Evolutionary conservation across 169 alveolate species (phyloP), one percentile per base, ranked within the genome.

Genomic region (Sarcocystis neurona): DNA sequence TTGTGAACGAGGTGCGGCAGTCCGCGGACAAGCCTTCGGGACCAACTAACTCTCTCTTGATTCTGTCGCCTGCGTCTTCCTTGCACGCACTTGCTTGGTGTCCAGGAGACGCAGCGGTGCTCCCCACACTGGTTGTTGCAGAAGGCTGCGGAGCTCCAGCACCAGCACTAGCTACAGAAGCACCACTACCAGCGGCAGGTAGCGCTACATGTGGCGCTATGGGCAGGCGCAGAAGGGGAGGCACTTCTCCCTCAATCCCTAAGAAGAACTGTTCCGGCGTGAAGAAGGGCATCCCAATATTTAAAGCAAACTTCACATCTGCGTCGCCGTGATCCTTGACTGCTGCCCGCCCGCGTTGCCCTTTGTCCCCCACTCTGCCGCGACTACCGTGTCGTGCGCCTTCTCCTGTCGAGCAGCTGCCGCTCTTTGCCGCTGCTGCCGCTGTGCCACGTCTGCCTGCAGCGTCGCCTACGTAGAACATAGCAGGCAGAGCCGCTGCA

Each of bases 221-320:
- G n/a, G n/a, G n/a, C n/a, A n/a, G n/a, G n/a, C n/a, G n/a, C n/a
- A 72, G 1, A 30, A 88, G 88, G 0, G 48, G 88, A 6, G 88
- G 91, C 6, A 88, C 46, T 0, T 60, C 66, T 23, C 60, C 39
- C 10, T 60, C 72, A 1, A 20, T 0, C 23, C 41, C 53, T 4
- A 79, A 34, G 32, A 89, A 89, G 46, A 89, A 89, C 39, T 89
- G 84, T 60, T 89, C 92, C 20, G 92, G 92, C 23, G 92, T 89
- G 47, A 43, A 84, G 70, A 89, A 89, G 46, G 43, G 90, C 68
- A 89, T 79, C 5, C 92, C 92, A 27, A 74, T 63, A 72, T 89
- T 89, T 39, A 84, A 34, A 0, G 92, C 89, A 44, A 89, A 80
- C 74, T 82, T 89, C 44, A 89, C 5, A 41, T 89, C 92, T 46